Conservation (phyloP, 1,139 yeast genomes). For the Hansenula sp. region DNA sequence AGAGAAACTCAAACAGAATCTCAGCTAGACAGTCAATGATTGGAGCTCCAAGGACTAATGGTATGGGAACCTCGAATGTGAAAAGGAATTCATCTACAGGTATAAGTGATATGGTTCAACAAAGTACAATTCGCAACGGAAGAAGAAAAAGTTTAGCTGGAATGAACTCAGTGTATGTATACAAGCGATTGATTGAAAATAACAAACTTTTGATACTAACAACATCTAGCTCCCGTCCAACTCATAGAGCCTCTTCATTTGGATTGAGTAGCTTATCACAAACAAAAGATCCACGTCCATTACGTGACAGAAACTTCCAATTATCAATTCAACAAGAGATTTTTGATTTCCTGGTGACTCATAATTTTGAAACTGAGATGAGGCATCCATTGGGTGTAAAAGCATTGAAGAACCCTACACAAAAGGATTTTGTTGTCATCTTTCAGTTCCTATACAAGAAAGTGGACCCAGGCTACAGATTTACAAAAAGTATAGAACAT, state of each 20-base stretch:
- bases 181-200: no score
- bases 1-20: constrained; percentile 16
- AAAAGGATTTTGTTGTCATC: constrained; percentile 73
- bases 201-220: not conserved
- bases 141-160: constrained; percentile 19
- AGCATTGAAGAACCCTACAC: constrained; percentile 76
- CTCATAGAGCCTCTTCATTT: constrained; percentile 18
- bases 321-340: constrained; percentile 59
- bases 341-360: constrained; percentile 55
- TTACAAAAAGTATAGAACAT: constrained; percentile 63
- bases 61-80: constrained; percentile 4
- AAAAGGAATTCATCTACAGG: constrained; percentile 21
- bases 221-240: constrained; percentile 6
- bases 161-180: constrained; percentile 5
- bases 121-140: constrained; percentile 18
- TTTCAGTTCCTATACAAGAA: constrained; percentile 76
- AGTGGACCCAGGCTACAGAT: constrained; percentile 75
- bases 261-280: constrained; percentile 19
- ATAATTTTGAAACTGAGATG: constrained; percentile 71
- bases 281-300: constrained; percentile 65
- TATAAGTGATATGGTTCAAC: constrained; percentile 22
- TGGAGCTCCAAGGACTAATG: constrained; percentile 19
- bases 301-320: constrained; percentile 70
- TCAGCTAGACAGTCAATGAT: constrained; percentile 23
- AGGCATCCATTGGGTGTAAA: constrained; percentile 64